Evolutionary conservation across 2,329 filamentous ascomycete species (phyloP).

Genomic region (Cucurbitaria berberidis): DNA sequence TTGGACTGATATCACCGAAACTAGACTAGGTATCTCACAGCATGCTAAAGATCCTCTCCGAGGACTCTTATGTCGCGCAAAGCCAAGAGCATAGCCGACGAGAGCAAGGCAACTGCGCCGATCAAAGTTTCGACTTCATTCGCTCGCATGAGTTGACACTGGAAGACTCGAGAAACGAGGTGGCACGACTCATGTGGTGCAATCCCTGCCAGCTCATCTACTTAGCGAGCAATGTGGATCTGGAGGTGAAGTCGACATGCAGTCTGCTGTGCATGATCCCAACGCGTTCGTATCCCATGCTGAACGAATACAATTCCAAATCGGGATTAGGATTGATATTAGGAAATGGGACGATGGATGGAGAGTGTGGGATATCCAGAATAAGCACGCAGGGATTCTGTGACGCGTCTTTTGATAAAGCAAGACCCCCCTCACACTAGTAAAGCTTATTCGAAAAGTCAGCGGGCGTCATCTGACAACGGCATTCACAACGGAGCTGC

Average conservation of each 20-base stretch:
- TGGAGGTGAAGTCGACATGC: not conserved
- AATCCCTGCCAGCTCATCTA: constrained; percentile 7
- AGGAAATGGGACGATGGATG: constrained; percentile 1
- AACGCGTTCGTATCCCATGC: constrained; percentile 1
- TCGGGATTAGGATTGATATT: not conserved
- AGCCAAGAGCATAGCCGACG: not conserved
- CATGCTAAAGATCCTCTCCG: not conserved
- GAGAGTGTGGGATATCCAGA: constrained; percentile 6
- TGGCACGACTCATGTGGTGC: constrained; percentile 21
- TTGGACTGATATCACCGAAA: not conserved
- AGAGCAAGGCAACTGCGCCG: not conserved
- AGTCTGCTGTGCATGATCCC: constrained; percentile 3
- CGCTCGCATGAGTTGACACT: constrained; percentile 12
- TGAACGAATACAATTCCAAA: constrained; percentile 2
- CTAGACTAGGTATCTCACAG: not conserved
- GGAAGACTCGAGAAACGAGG: constrained; percentile 9
- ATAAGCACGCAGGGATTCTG: not conserved
- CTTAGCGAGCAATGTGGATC: not conserved
- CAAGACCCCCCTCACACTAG: not conserved
- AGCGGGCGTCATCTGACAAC: constrained; percentile 4
- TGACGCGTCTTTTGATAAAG: not conserved
- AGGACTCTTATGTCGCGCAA: not conserved
- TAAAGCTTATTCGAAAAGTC: not conserved
- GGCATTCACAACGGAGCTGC: not conserved
- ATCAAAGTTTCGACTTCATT: constrained; percentile 5